phyloP scores from a whole-genome alignment of 2,329 filamentous ascomycete species.

The Ophiocordyceps camponoti-rufipedis region DNA sequence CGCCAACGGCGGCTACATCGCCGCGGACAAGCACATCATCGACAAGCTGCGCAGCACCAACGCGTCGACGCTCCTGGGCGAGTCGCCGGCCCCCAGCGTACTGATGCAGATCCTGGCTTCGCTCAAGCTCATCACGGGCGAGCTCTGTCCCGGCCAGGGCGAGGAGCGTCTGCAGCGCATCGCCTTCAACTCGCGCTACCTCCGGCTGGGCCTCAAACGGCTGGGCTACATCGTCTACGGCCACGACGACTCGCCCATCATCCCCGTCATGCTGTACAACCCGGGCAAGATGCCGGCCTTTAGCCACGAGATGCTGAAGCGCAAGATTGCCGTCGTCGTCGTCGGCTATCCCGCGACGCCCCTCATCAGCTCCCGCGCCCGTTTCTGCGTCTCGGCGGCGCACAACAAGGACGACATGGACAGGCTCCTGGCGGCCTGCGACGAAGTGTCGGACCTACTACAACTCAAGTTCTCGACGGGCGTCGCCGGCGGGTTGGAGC shows the following conservation, averaged over 20 bases:
- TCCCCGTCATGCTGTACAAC: conserved; percentile 87
- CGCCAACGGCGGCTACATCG: conserved; percentile 91
- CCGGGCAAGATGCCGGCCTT: conserved; percentile 98
- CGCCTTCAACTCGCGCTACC: conserved; percentile 95
- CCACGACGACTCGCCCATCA: conserved; percentile 94
- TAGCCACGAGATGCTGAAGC: conserved; percentile 94
- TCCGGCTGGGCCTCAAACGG: conserved; percentile 92
- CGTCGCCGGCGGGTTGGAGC: conserved; percentile 70
- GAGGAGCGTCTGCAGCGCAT: conserved; percentile 90
- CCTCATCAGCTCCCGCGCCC: conserved; percentile 80
- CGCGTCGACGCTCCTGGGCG: conserved; percentile 70
- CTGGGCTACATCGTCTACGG: conserved; percentile 94
- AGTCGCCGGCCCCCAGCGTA: conserved; percentile 73
- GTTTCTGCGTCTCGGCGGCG: conserved; percentile 88
- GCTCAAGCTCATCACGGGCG: conserved; percentile 75
- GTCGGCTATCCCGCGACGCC: conserved; percentile 95
- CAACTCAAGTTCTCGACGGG: conserved; percentile 97
- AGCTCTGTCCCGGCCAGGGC: conserved; percentile 75
- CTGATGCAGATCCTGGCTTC: conserved; percentile 81
- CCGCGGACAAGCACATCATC: conserved; percentile 75
- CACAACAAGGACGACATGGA: conserved; percentile 99
- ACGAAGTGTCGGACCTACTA: conserved; percentile 79
- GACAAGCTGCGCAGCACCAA: conserved; percentile 80
- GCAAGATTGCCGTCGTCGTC: conserved; percentile 93
- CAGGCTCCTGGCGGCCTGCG: conserved; percentile 70